Evolutionary conservation across 176 grass and related monocot genomes (phyloP).

Genomic region (Neostapfia colusana): DNA sequence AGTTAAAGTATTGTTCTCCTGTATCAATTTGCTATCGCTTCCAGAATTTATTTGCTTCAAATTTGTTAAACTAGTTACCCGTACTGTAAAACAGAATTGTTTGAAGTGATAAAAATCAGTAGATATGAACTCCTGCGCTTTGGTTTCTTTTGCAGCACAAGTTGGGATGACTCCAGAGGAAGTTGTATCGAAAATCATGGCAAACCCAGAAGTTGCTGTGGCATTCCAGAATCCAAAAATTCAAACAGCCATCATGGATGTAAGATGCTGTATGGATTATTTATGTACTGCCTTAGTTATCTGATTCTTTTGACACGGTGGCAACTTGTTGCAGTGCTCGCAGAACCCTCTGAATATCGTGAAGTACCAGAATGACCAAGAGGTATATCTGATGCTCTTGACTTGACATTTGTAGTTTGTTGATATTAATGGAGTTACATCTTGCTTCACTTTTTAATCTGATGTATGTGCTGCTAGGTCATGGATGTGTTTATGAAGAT

Average conservation of each 20-base stretch:
- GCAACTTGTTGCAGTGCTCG: conserved; percentile 66
- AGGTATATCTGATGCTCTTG: conserved; percentile 51
- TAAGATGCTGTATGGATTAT: conserved; percentile 45
- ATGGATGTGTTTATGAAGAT: conserved; percentile 99
- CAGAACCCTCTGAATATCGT: conserved; percentile 96
- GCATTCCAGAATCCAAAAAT: conserved; percentile 98
- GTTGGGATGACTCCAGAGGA: conserved; percentile 95
- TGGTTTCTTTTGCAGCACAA: conserved; percentile 58
- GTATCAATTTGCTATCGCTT: conserved; percentile 16
- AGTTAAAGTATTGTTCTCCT: background rate
- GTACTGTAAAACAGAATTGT: background rate
- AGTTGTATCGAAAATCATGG: conserved; percentile 96
- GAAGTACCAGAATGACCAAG: conserved; percentile 97
- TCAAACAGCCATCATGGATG: conserved; percentile 98
- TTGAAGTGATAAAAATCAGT: conserved; percentile 18
- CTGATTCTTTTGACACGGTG: conserved; percentile 50
- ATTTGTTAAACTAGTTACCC: background rate
- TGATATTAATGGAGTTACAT: background rate
- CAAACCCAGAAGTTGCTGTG: conserved; percentile 87
- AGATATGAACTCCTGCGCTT: conserved; percentile 13
- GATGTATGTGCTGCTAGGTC: conserved; percentile 49
- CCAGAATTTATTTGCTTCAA: too few species aligned
- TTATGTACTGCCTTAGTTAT: conserved; percentile 12
- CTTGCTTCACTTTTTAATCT: background rate
- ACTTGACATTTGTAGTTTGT: background rate